Evolutionary conservation across 768 basidiomycete species (phyloP).

Genomic region (Pilatotrama ljubarskyi): DNA sequence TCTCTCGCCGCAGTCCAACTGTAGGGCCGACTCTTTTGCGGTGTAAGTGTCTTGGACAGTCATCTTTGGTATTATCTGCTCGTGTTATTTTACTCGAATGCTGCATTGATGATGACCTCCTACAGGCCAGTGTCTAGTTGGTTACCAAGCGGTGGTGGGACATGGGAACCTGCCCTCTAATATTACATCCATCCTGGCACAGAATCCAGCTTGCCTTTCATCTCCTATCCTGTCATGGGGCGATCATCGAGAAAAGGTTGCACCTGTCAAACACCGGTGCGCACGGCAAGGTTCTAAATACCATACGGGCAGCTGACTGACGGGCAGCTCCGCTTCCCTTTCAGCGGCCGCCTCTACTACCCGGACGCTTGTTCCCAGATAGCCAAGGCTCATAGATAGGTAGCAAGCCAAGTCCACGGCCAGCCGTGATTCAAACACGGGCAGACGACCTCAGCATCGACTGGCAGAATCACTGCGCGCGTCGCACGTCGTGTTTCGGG

Average conservation of each 20-base stretch:
- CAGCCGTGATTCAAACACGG: too few species aligned
- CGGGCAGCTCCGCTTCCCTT: background rate
- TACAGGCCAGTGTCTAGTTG: background rate
- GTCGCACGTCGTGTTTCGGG: background rate
- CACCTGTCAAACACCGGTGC: slow-evolving; percentile 1
- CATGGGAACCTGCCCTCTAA: slow-evolving; percentile 14
- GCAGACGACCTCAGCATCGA: too few species aligned
- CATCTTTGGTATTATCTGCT: background rate
- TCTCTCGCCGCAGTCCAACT: background rate
- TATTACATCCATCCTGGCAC: background rate
- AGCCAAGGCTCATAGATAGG: too few species aligned
- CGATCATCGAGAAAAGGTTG: slow-evolving; percentile 4
- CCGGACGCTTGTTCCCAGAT: background rate
- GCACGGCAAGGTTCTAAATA: slow-evolving; percentile 9
- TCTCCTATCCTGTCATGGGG: slow-evolving; percentile 1
- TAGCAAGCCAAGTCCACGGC: too few species aligned
- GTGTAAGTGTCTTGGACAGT: background rate
- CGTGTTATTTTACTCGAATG: background rate
- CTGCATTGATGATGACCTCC: background rate
- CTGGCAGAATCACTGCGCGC: too few species aligned
- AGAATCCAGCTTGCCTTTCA: background rate
- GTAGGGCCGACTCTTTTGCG: background rate
- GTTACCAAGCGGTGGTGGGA: background rate
- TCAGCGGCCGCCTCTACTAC: background rate
- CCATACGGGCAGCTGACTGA: slow-evolving; percentile 10